Evolutionary conservation across 1,284 basidiomycete species (phyloP), one percentile per base, ranked within the genome.

Genomic region (Trichosporon faecale): DNA sequence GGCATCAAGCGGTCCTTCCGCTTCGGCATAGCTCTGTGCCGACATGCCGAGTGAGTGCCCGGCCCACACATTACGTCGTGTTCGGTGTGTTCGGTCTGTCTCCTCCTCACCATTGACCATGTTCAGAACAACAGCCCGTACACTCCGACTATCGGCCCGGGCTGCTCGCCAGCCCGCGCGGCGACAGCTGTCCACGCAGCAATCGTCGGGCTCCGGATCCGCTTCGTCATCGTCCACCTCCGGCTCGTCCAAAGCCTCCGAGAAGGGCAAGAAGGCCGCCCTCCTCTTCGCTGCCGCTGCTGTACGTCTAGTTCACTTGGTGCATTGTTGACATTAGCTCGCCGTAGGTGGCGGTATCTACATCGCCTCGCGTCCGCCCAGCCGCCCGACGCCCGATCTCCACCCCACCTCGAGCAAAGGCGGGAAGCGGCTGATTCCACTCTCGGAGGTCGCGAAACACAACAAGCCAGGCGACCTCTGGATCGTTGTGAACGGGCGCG

Each of bases 401-500:
- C 29, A 55, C 16, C 7, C 29, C 16, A 18, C 7, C 29, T n/a
- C 27, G 5, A 18, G 57, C 29, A 31, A 31, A 14, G 35, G 11
- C 11, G 49, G 49, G 49, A 52, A 23, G 21, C n/a, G 18, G 37
- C 18, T 83, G n/a, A 84, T 87, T 64, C 76, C 83, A 27, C 85
- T 79, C 75, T 79, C 85, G 7, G 87, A 89, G 73, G 85, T 89
- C 3, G 82, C 84, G 75, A 85, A 86, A 76, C 88, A 89, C 79
- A 86, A 83, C 72, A 82, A 77, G 33, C 73, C 75, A 31, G 85
- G 86, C 27, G 84, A 84, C 64, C 93, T 92, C 82, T 95, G 93
- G 94, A 90, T 96, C 72, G 89, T 95, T 76, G 91, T 94, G 73
- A 85, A 88, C 55, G 81, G 82, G 1, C 80, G 80, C n/a, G 79